A percentile compares a stretch with the other conserved stretches of the same genome.
These are phyloP conservation scores for Pyrenophora tritici-repentis DNA, from an alignment of 2,329 filamentous ascomycete genomes.

Conservation along the genomic window DNA sequence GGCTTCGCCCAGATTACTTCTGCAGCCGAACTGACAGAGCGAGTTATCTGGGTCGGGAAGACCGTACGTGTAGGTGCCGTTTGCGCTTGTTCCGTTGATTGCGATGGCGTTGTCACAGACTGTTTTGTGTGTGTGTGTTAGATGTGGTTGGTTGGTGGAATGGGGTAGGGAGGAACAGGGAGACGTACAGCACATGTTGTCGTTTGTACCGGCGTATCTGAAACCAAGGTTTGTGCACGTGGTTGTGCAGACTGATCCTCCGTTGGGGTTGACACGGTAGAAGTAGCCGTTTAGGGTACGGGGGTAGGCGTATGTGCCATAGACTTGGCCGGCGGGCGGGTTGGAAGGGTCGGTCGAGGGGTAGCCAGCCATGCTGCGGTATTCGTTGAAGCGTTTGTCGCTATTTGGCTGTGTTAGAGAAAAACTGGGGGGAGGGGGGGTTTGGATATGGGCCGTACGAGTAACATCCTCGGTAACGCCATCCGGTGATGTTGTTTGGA, in stretches of 20 bases:
- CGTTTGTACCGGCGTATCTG: conserved; percentile 18
- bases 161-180: background rate
- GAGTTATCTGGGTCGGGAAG: background rate
- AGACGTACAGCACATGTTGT: conserved; percentile 24
- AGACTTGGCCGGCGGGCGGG: background rate
- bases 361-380: background rate
- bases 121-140: background rate
- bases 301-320: background rate
- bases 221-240: conserved; percentile 7
- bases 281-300: conserved; percentile 14
- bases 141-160: no score
- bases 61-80: background rate
- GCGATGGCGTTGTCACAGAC: conserved; percentile 2
- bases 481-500: conserved; percentile 8
- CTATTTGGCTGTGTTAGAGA: background rate
- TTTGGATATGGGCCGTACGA: conserved; percentile 5
- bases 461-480: conserved; percentile 27
- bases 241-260: conserved; percentile 7
- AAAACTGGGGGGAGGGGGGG: background rate
- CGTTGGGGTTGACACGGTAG: conserved; percentile 1
- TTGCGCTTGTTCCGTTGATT: background rate
- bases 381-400: background rate
- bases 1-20: background rate
- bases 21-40: background rate
- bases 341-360: background rate